Evolutionary conservation across 1,139 yeast genomes (phyloP), one percentile per base, ranked within the genome.

Genomic region (Pichia terricola): DNA sequence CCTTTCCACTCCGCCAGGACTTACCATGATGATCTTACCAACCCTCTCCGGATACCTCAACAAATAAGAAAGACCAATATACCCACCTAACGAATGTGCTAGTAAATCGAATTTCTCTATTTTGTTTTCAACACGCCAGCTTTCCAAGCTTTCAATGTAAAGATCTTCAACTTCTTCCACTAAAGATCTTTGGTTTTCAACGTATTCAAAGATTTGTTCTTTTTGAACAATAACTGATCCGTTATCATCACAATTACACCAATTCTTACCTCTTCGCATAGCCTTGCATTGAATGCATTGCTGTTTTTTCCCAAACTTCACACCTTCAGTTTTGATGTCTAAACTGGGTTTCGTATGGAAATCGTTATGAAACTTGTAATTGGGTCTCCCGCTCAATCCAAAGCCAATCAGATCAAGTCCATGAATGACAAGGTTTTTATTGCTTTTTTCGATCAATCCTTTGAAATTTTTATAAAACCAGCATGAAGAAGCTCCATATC

Each of bases 41-140:
- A 91, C 72, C 3, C 72, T 68, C 1, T 73, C 67, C 0, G 95
- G 94, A 59, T 86, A 81, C 53, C 79, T 80, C 54, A 80, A 55
- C 6, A 91, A 80, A 61, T 91, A 91, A 9, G 85, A 79, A 49
- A 83, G 74, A 27, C 94, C 80, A 47, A 91, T 64, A 56, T 88
- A 88, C 0, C 96, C 97, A 25, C 98, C 98, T 56, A 88, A 77
- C 0, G 97, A 88, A 63, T 91, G 98, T 1, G 95, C 96, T 48
- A 91, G 72, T 27, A 91, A 62, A 30, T 84, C 78, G 55, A 91
- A 80, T 50, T 73, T 73, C 4, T 71, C 67, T 37, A 84, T 63
- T 0, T 70, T 68, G 38, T 83, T 70, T 31, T 66, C 67, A 36
- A 60, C 59, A 51, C 97, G 71, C 98, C 98, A 91, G 50, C 68